These are phyloP conservation scores for Diaporthe longicolla DNA, from an alignment of 2,329 filamentous ascomycete species.

Conservation along the genomic window DNA sequence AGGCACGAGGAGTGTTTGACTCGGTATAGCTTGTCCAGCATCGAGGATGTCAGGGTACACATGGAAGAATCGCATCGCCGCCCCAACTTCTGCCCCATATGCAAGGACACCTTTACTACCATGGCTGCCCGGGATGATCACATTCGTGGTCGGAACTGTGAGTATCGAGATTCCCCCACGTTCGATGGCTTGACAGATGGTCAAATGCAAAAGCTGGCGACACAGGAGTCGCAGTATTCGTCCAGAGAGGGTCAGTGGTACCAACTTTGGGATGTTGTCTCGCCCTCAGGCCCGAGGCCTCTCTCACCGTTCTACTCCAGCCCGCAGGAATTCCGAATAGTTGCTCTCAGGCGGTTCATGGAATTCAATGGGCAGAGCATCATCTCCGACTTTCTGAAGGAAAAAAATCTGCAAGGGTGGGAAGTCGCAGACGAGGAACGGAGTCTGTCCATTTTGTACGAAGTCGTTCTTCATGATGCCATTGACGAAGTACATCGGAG, in stretches of 20 bases:
- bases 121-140: neutral
- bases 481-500: neutral
- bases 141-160: neutral
- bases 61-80: neutral
- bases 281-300: neutral
- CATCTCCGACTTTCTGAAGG: constrained; percentile 12
- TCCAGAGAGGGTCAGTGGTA: constrained; percentile 9
- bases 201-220: neutral
- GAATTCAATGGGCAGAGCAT: neutral
- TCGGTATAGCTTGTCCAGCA: neutral
- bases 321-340: neutral
- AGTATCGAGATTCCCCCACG: rapidly evolving
- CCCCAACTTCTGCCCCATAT: neutral
- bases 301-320: constrained; percentile 5
- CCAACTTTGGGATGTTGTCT: neutral
- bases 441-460: neutral
- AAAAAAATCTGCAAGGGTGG: neutral
- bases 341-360: neutral
- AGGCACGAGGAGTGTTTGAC: neutral
- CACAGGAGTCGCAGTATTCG: neutral
- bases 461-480: neutral
- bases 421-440: neutral
- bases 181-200: neutral
- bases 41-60: neutral
- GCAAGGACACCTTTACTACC: neutral